phyloP scores from a whole-genome alignment of 2,329 filamentous ascomycete species.

The Penicillium oxalicum region DNA sequence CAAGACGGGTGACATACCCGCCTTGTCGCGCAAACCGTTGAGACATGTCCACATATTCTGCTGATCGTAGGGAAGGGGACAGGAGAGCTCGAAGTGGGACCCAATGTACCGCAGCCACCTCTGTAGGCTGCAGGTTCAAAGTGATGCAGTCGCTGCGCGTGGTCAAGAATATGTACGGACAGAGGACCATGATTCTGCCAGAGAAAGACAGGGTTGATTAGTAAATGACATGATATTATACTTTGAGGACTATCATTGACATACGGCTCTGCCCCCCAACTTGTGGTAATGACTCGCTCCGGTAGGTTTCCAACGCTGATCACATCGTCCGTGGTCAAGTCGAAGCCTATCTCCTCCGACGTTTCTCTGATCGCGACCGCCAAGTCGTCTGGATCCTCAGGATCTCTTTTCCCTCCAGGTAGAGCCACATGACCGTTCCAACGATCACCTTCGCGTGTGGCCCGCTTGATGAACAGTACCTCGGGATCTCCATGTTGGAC shows the following conservation, averaged over 20 bases:
- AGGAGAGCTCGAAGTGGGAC: slow-evolving; percentile 58
- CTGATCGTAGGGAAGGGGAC: slow-evolving; percentile 54
- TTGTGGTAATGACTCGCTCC: slow-evolving; percentile 60
- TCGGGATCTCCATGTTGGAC: slow-evolving; percentile 61
- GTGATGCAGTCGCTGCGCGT: slow-evolving; percentile 52
- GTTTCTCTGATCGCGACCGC: slow-evolving; percentile 60
- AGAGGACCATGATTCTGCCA: slow-evolving; percentile 61
- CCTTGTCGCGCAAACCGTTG: slow-evolving; percentile 55
- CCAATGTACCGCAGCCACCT: slow-evolving; percentile 65
- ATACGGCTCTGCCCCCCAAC: slow-evolving; percentile 59
- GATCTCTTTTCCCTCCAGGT: slow-evolving; percentile 62
- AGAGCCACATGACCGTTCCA: slow-evolving; percentile 66
- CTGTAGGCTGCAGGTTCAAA: slow-evolving; percentile 59
- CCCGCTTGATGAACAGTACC: slow-evolving; percentile 65
- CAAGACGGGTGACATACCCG: slow-evolving; percentile 49
- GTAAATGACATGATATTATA: neutral
- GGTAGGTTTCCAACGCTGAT: slow-evolving; percentile 57
- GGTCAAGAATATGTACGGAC: slow-evolving; percentile 61
- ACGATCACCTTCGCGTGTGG: slow-evolving; percentile 58
- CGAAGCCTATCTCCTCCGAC: slow-evolving; percentile 60
- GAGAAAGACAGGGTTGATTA: slow-evolving; percentile 8
- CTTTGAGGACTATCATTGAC: neutral
- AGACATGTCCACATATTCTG: slow-evolving; percentile 59
- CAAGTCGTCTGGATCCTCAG: slow-evolving; percentile 57
- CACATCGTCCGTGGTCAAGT: slow-evolving; percentile 46